Percentiles rank a stretch among this genome's conserved stretches.
Conservation (phyloP, 2,329 filamentous ascomycete genomes). For the Falciphora oryzae region DNA sequence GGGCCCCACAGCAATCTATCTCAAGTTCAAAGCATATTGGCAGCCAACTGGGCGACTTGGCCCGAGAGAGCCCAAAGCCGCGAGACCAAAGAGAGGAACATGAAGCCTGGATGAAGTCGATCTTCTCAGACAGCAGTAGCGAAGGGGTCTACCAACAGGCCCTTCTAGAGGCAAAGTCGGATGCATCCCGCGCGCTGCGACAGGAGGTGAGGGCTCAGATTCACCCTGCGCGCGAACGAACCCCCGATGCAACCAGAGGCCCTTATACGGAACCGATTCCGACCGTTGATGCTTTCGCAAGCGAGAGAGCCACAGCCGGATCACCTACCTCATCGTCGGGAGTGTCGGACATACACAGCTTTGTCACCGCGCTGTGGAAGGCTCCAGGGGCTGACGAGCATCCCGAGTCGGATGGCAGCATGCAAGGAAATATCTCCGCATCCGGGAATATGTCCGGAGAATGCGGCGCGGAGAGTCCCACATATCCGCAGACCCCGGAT, state of each 20-base stretch:
- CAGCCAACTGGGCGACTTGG: too few relatives aligned
- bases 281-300: slow-evolving; percentile 11
- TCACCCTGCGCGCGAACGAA: background rate
- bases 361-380: background rate
- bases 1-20: background rate
- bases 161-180: background rate
- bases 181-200: background rate
- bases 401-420: background rate
- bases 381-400: background rate
- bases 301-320: slow-evolving; percentile 12
- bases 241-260: background rate
- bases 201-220: background rate
- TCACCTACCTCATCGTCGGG: slow-evolving; percentile 2
- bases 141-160: background rate
- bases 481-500: slow-evolving; percentile 8
- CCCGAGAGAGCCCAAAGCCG: background rate
- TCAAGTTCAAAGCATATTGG: background rate
- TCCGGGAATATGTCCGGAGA: too few relatives aligned
- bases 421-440: background rate
- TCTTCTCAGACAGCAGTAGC: slow-evolving; percentile 2
- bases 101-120: slow-evolving; percentile 6
- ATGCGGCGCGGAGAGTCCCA: background rate
- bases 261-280: background rate
- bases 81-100: slow-evolving; percentile 1
- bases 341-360: background rate